Conservation (phyloP, 2,329 filamentous ascomycete genomes). For the Fusarium chuoi region DNA sequence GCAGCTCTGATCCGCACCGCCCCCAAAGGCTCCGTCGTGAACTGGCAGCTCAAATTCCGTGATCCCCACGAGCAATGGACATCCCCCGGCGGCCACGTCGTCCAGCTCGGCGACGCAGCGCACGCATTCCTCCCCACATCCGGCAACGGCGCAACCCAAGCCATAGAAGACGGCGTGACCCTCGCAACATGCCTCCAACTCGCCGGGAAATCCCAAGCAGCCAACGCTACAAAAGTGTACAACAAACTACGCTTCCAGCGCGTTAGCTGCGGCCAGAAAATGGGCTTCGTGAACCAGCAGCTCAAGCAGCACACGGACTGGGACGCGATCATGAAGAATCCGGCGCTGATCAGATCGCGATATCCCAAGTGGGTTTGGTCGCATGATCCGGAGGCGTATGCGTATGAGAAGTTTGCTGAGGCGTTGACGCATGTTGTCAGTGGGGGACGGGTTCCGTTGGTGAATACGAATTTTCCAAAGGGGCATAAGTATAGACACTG, state of each 20-base stretch:
- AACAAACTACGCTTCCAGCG: constrained; percentile 27
- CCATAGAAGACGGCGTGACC: constrained; percentile 27
- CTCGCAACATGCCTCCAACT: constrained; percentile 25
- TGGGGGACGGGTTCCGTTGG: constrained; percentile 18
- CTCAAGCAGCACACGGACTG: constrained; percentile 32
- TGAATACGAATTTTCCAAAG: constrained; percentile 25
- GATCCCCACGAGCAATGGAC: constrained; percentile 34
- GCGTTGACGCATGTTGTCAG: constrained; percentile 22
- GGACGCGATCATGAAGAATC: constrained; percentile 30
- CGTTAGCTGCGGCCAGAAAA: constrained; percentile 16
- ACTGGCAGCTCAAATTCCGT: constrained; percentile 33
- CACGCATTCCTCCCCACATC: constrained; percentile 28
- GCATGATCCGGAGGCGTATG: constrained; percentile 28
- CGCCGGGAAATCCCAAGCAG: constrained; percentile 3
- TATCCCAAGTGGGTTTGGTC: constrained; percentile 32
- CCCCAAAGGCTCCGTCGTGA: constrained; percentile 28
- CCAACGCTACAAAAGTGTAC: constrained; percentile 16
- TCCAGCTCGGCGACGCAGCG: constrained; percentile 26
- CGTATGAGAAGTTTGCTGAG: constrained; percentile 33
- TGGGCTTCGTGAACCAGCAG: constrained; percentile 29
- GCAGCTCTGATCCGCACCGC: constrained; percentile 26
- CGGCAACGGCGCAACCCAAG: constrained; percentile 26
- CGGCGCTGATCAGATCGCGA: constrained; percentile 16
- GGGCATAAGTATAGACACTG: constrained; percentile 29
- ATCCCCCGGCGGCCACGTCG: constrained; percentile 22